Evolutionary conservation across 768 basidiomycete species (phyloP).

Genomic region (Calocybe gangraenosa): DNA sequence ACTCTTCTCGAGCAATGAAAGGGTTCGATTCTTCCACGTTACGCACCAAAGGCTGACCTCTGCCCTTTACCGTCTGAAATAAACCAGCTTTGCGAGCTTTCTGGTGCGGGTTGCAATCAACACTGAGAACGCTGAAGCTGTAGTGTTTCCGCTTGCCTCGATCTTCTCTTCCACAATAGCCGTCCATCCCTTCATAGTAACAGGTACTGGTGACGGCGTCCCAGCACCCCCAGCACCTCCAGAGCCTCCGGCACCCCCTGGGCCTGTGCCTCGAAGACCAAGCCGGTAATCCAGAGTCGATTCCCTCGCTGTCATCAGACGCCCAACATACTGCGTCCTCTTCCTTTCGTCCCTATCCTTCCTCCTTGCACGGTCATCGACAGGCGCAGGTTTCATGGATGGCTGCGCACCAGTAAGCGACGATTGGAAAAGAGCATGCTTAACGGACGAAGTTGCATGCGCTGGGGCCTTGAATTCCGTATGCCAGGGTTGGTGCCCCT

Average conservation of each 20-base stretch:
- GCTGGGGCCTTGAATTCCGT: constrained; percentile 61
- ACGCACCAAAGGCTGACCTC: constrained; percentile 38
- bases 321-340: constrained; percentile 46
- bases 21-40: constrained; percentile 43
- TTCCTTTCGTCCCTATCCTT: constrained; percentile 49
- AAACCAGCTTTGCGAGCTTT: constrained; percentile 62
- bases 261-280: constrained; percentile 38
- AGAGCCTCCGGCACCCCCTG: too few species aligned
- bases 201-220: constrained; percentile 43
- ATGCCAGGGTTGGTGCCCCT: constrained; percentile 65
- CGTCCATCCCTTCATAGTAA: constrained; percentile 69
- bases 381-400: constrained; percentile 7
- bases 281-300: constrained; percentile 74
- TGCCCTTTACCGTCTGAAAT: constrained; percentile 70
- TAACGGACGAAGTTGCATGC: constrained; percentile 49
- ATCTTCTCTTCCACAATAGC: constrained; percentile 75
- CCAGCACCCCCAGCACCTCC: constrained; percentile 9
- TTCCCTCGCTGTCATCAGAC: constrained; percentile 63
- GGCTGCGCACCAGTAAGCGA: constrained; percentile 23
- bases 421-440: constrained; percentile 38
- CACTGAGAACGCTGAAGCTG: background rate
- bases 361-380: constrained; percentile 35
- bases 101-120: constrained; percentile 25
- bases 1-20: constrained; percentile 72
- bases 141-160: constrained; percentile 45